Evolutionary conservation across 176 grass and related monocot species (phyloP).

Genomic region (Bonia amplexicaulis): DNA sequence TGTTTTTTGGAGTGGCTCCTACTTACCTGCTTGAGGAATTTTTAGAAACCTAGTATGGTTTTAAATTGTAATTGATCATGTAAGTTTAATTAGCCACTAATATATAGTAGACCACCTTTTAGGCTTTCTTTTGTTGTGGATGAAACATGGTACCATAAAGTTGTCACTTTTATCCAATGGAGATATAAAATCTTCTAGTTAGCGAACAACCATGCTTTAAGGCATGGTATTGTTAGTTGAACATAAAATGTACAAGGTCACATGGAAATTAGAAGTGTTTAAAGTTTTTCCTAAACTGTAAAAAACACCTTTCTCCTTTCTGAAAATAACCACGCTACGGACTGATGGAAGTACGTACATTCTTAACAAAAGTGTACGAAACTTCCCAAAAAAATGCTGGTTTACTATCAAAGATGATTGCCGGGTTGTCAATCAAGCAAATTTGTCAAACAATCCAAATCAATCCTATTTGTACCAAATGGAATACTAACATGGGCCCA

Average conservation of each 20-base stretch:
- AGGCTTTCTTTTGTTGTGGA: neutral
- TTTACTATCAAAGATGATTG: neutral
- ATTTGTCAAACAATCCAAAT: neutral
- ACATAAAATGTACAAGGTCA: neutral
- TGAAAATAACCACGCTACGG: neutral
- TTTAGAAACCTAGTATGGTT: neutral
- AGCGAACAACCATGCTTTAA: neutral
- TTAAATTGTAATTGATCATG: neutral
- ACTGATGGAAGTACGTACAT: neutral
- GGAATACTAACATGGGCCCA: slow-evolving; percentile 6
- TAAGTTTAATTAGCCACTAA: neutral
- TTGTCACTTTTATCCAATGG: neutral
- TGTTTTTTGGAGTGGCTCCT: neutral
- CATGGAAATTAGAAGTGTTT: neutral
- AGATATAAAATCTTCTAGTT: neutral
- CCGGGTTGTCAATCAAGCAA: neutral
- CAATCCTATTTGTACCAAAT: too few species aligned
- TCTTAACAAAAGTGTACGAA: neutral
- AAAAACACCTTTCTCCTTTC: neutral
- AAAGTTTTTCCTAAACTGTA: neutral
- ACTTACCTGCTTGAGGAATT: neutral
- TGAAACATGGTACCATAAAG: neutral
- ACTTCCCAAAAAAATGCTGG: neutral
- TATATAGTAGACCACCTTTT: neutral
- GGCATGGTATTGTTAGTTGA: neutral